Evolutionary conservation across 129 eudicot genomes (phyloP).

Genomic region (Solidago caesia): DNA sequence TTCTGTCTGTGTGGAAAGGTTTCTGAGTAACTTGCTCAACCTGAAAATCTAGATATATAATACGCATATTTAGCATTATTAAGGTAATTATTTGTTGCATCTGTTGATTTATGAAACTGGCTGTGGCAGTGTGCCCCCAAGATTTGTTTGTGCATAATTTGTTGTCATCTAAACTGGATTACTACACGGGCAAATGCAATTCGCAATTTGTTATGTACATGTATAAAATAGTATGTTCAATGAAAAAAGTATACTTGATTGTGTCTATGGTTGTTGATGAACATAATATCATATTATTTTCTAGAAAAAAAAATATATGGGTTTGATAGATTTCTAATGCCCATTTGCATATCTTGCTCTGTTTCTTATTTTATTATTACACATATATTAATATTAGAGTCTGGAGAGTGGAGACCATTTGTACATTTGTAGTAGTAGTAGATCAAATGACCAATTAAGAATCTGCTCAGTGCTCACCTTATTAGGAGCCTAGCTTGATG

Average conservation of each 20-base stretch:
- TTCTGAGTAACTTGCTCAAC: slow-evolving; percentile 47
- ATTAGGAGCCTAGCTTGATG: not conserved
- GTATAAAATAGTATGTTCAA: slow-evolving; percentile 35
- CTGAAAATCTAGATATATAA: slow-evolving; percentile 23
- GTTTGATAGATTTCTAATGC: not conserved
- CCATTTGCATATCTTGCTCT: slow-evolving; percentile 1
- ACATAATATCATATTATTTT: slow-evolving; percentile 13
- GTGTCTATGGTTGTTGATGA: slow-evolving; percentile 15
- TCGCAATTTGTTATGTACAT: slow-evolving; percentile 37
- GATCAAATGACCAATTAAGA: slow-evolving; percentile 1
- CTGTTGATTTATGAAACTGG: slow-evolving; percentile 27
- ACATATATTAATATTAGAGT: no score
- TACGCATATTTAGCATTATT: not conserved
- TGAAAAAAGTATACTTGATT: slow-evolving; percentile 26
- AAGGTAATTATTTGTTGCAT: slow-evolving; percentile 26
- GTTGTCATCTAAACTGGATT: slow-evolving; percentile 30
- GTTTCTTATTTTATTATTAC: not conserved
- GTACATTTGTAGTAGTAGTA: not conserved
- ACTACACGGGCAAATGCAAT: slow-evolving; percentile 34
- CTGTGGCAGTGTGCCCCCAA: slow-evolving; percentile 13
- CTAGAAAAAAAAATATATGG: not conserved
- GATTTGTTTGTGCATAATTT: slow-evolving; percentile 42
- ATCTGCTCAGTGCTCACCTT: slow-evolving; percentile 17
- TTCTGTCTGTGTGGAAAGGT: slow-evolving; percentile 94
- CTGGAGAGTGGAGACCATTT: no score